Base-by-base conservation (phyloP, 2,329 filamentous ascomycete species). In the Colletotrichum sp. region DNA sequence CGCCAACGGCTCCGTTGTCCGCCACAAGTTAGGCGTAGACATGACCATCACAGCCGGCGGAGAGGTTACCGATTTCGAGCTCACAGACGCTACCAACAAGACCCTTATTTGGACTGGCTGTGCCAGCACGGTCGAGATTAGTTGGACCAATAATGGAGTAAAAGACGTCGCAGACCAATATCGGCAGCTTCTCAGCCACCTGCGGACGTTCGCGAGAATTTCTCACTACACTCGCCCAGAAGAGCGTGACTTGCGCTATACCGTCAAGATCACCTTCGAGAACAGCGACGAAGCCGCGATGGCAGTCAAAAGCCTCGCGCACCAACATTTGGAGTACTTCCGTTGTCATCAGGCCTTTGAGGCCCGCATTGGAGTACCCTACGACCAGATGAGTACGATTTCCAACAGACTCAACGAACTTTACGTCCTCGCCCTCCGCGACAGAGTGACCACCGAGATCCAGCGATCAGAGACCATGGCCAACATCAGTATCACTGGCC, bases 141-240 rank as follows among this genome's bases (percentile, higher is more conserved):
- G 6, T 48, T 48, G 38, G 38, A 0, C 0, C 5, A 18, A n/a
- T 3, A 0, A 43, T n/a, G 38, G 8, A 43, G 8, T 9, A 6
- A 43, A 1, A 43, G 3, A 6, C 38, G 38, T 43, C 5, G 38
- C 38, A 18, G 0, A n/a, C 38, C 38, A 48, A 6, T 48, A 48
- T 3, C 0, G 2, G 18, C 0, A 1, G 1, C 38, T 48, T 21
- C 38, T 48, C 38, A n/a, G 9, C 9, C 1, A 48, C 38, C 0
- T 48, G 38, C 9, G 2, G 18, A 7, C 1, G 18, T 48, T 48
- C 18, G 2, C 1, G 5, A n/a, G 2, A 0, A 0, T 48, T 4
- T 2, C 2, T n/a, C 3, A 48, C 1, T n/a, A n/a, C 38, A n/a
- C 18, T n/a, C 3, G 38, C 0, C 18, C 18, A 9, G 38, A 48